These are phyloP conservation scores for Coemansia sp. DNA, from an alignment of 371 early-diverging fungal species.

Conservation along the genomic window DNA sequence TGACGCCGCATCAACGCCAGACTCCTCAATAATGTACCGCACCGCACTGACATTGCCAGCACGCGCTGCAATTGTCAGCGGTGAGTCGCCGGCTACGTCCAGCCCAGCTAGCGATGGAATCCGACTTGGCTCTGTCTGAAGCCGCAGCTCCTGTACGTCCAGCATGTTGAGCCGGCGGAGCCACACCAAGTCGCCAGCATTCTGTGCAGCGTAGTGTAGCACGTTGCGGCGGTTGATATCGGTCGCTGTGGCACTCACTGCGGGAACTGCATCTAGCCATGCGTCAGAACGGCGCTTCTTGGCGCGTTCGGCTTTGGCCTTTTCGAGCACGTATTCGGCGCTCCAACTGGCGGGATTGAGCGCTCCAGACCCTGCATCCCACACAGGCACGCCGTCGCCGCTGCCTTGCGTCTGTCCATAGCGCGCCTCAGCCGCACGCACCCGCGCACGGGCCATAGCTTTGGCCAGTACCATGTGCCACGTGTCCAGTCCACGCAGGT, in stretches of 20 bases:
- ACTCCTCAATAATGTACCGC: slow-evolving; percentile 40
- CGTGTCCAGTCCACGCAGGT: slow-evolving; percentile 26
- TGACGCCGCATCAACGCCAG: slow-evolving; percentile 18
- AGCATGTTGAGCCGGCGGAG: slow-evolving; percentile 28
- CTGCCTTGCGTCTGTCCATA: slow-evolving; percentile 6
- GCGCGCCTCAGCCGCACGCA: slow-evolving; percentile 5
- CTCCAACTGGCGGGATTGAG: slow-evolving; percentile 35
- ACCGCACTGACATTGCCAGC: slow-evolving; percentile 30
- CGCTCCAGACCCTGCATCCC: slow-evolving; percentile 4
- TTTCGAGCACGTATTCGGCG: slow-evolving; percentile 35
- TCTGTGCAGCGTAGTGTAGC: slow-evolving; percentile 42
- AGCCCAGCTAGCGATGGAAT: slow-evolving; percentile 18
- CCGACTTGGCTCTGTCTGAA: slow-evolving; percentile 4
- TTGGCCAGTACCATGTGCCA: slow-evolving; percentile 29
- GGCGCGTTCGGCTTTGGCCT: slow-evolving; percentile 22
- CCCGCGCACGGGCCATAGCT: slow-evolving; percentile 29
- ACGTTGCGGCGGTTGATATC: slow-evolving; percentile 38
- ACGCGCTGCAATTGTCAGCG: slow-evolving; percentile 44
- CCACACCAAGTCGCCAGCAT: slow-evolving; percentile 25
- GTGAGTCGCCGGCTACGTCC: slow-evolving; percentile 38
- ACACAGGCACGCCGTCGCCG: slow-evolving; percentile 6
- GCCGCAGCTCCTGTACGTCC: slow-evolving; percentile 26
- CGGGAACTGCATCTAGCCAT: slow-evolving; percentile 36
- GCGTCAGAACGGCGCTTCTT: slow-evolving; percentile 17
- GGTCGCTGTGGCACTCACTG: slow-evolving; percentile 6